Percentiles rank a stretch among this genome's conserved stretches.
phyloP scores from a whole-genome alignment of 1,284 basidiomycete genomes.

The Phlebopus sp. region DNA sequence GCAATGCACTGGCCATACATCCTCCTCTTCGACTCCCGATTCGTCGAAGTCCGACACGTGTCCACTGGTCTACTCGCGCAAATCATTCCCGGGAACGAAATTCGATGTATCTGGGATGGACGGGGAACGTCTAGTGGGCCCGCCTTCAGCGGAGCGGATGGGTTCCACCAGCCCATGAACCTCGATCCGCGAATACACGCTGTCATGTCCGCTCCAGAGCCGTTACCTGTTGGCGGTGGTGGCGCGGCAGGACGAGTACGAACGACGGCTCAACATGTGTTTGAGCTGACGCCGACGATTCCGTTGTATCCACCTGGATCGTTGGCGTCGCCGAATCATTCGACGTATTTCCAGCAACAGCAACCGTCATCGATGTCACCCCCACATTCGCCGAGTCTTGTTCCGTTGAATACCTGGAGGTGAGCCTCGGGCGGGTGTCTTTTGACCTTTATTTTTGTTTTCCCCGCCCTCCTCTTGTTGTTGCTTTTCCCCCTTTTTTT shows the following conservation, averaged over 20 bases:
- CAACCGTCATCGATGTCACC: slow-evolving; percentile 59
- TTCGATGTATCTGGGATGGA: slow-evolving; percentile 88
- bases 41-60: slow-evolving; percentile 90
- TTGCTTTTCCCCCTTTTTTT: not conserved
- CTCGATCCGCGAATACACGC: slow-evolving; percentile 75
- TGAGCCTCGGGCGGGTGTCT: slow-evolving; percentile 4
- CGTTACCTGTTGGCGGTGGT: slow-evolving; percentile 13
- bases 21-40: slow-evolving; percentile 86
- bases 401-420: slow-evolving; percentile 23
- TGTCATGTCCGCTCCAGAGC: slow-evolving; percentile 64
- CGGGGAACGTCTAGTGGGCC: slow-evolving; percentile 51
- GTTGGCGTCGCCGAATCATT: slow-evolving; percentile 60
- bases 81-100: slow-evolving; percentile 80
- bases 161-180: slow-evolving; percentile 42
- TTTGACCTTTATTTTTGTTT: not conserved
- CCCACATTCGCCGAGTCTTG: slow-evolving; percentile 50
- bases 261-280: slow-evolving; percentile 69
- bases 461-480: not conserved
- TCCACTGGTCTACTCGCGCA: slow-evolving; percentile 84
- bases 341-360: slow-evolving; percentile 55
- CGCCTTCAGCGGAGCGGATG: slow-evolving; percentile 24
- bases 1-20: slow-evolving; percentile 89
- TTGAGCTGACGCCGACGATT: slow-evolving; percentile 76
- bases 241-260: slow-evolving; percentile 39
- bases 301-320: slow-evolving; percentile 63